phyloP scores from a whole-genome alignment of 768 basidiomycete species.

The Leccinum disarticulatum region DNA sequence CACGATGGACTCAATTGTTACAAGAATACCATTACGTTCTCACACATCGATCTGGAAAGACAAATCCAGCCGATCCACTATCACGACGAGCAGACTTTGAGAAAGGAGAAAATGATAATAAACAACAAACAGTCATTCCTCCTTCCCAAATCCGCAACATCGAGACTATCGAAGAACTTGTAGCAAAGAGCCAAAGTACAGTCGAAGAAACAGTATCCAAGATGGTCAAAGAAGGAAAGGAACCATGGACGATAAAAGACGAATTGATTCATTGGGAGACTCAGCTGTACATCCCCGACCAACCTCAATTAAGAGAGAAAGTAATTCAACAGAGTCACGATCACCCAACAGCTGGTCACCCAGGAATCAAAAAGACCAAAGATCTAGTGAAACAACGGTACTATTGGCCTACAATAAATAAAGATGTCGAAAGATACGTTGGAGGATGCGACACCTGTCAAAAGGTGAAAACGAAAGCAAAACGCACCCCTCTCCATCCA shows the following conservation, averaged over 20 bases:
- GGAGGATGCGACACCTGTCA: background rate
- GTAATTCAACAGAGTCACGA: background rate
- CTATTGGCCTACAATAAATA: background rate
- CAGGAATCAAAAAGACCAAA: background rate
- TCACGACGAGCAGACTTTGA: background rate
- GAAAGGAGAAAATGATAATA: background rate
- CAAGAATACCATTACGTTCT: background rate
- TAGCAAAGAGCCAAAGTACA: rapidly evolving
- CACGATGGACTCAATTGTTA: background rate
- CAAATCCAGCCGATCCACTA: background rate
- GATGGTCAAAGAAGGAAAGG: no score
- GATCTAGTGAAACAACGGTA: background rate
- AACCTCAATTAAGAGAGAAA: rapidly evolving
- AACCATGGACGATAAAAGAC: background rate
- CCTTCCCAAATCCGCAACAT: no score
- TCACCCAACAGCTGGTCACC: background rate
- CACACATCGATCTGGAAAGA: background rate
- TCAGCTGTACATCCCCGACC: background rate
- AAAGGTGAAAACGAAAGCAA: background rate
- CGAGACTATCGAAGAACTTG: no score
- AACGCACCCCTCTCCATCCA: background rate
- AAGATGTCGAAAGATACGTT: background rate
- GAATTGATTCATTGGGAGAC: background rate
- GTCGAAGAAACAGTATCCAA: no score
- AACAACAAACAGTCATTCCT: background rate